A percentile compares a stretch with the other conserved stretches of the same genome.
Conservation (phyloP, 1,284 basidiomycete genomes). For the Mycosarcoma maydis region DNA sequence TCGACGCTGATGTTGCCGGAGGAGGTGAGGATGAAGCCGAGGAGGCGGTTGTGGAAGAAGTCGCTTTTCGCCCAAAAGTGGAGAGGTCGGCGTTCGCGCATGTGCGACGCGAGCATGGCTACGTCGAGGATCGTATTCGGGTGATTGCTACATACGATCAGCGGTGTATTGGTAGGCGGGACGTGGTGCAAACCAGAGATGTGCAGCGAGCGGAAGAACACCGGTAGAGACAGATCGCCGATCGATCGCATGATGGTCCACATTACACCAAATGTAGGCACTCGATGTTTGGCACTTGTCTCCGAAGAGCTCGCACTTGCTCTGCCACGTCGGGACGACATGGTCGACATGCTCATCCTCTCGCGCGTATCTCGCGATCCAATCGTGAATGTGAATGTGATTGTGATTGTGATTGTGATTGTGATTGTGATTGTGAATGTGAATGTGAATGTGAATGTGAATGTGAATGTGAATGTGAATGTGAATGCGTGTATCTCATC, state of each 20-base stretch:
- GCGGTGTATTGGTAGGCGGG: conserved; percentile 26
- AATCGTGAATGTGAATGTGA: too few species aligned
- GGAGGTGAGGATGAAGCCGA: conserved; percentile 80
- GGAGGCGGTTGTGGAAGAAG: conserved; percentile 76
- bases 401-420: too few species aligned
- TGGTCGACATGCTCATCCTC: too few species aligned
- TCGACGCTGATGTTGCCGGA: conserved; percentile 96
- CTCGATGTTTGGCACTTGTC: conserved; percentile 1
- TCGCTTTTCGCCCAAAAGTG: conserved; percentile 89
- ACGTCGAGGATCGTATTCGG: conserved; percentile 71
- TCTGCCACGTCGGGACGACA: too few species aligned
- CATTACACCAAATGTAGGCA: conserved; percentile 47
- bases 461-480: too few species aligned
- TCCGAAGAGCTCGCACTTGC: too few species aligned
- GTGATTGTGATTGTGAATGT: too few species aligned
- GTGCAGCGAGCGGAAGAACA: conserved; percentile 49
- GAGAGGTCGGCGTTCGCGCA: conserved; percentile 80
- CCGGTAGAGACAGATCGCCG: conserved; percentile 44
- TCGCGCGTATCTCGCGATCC: too few species aligned
- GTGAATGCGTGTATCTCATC: too few species aligned
- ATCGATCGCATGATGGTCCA: conserved; percentile 56
- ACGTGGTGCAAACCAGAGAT: conserved; percentile 26
- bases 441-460: too few species aligned
- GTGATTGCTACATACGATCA: conserved; percentile 56
- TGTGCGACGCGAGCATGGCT: conserved; percentile 70